phyloP scores from a whole-genome alignment of 1,139 yeast species.

The Taiozyma sp. region DNA sequence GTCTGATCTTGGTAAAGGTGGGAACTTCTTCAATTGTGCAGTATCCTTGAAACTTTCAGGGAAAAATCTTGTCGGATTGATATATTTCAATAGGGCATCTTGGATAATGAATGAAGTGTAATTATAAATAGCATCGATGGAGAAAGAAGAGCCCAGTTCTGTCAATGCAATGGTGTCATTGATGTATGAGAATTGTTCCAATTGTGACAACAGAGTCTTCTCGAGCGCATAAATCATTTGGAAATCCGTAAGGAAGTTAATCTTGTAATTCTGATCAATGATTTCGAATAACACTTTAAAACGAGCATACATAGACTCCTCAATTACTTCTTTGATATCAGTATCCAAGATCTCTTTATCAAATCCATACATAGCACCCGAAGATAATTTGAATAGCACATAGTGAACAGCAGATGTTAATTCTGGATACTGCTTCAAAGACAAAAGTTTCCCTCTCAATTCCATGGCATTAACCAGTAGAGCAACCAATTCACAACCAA shows the following conservation, averaged over 20 bases:
- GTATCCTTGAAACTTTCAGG: slow-evolving; percentile 8
- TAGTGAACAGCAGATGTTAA: background rate
- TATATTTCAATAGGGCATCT: slow-evolving; percentile 7
- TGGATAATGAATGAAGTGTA: slow-evolving; percentile 14
- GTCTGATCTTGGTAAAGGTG: slow-evolving; percentile 23
- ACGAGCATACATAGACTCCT: slow-evolving; percentile 13
- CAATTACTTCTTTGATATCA: slow-evolving; percentile 11
- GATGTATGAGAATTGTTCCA: slow-evolving; percentile 11
- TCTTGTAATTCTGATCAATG: slow-evolving; percentile 21
- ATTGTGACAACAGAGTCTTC: slow-evolving; percentile 9
- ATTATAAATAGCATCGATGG: slow-evolving; percentile 21
- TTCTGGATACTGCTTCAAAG: background rate
- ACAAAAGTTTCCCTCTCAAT: background rate
- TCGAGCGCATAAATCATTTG: slow-evolving; percentile 14
- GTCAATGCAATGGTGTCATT: slow-evolving; percentile 11
- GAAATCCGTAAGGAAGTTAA: slow-evolving; percentile 13
- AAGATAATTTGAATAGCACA: background rate
- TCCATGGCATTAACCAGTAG: slow-evolving; percentile 8
- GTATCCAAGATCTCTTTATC: slow-evolving; percentile 7
- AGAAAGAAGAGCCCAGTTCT: slow-evolving; percentile 23
- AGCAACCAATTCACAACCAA: slow-evolving; percentile 10
- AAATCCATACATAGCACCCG: background rate
- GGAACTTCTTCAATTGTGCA: slow-evolving; percentile 14
- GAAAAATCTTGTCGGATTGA: slow-evolving; percentile 11
- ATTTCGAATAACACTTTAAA: slow-evolving; percentile 21